phyloP scores from a whole-genome alignment of 202 grass and related monocot species.

The Carex arenaria region DNA sequence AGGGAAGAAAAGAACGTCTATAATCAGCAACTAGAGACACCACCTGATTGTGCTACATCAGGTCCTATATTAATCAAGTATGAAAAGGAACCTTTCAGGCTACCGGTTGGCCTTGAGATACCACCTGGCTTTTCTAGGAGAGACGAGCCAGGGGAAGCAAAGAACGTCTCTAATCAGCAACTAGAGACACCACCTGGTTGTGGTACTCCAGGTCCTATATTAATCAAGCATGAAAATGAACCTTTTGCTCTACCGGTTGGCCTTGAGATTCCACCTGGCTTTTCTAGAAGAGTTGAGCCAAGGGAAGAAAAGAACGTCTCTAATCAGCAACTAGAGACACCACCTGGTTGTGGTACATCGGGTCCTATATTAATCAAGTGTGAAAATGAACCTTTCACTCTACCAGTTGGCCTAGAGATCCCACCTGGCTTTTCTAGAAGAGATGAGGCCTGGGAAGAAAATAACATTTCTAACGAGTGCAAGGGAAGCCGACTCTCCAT shows the following conservation, averaged over 20 bases:
- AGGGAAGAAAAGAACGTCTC: background rate
- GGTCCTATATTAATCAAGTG: background rate
- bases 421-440: background rate
- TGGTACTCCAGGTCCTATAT: background rate
- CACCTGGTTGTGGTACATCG: background rate
- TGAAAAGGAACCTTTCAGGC: background rate
- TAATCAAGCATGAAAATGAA: background rate
- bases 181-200: background rate
- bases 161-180: background rate
- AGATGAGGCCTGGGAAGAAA: background rate
- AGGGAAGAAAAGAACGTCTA: background rate
- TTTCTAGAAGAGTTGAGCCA: background rate
- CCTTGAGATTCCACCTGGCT: background rate
- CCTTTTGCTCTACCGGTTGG: background rate
- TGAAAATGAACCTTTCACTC: background rate
- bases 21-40: background rate
- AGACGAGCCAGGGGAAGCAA: background rate
- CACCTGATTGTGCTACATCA: background rate
- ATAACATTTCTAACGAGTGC: background rate
- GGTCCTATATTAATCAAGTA: background rate
- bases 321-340: background rate
- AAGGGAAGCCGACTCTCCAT: background rate
- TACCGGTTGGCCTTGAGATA: background rate
- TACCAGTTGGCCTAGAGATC: background rate
- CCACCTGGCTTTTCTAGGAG: background rate